Percentiles rank a stretch among this genome's conserved stretches.
Conservation (phyloP, 768 basidiomycete genomes). For the Xerocomus brunneocitrinus region DNA sequence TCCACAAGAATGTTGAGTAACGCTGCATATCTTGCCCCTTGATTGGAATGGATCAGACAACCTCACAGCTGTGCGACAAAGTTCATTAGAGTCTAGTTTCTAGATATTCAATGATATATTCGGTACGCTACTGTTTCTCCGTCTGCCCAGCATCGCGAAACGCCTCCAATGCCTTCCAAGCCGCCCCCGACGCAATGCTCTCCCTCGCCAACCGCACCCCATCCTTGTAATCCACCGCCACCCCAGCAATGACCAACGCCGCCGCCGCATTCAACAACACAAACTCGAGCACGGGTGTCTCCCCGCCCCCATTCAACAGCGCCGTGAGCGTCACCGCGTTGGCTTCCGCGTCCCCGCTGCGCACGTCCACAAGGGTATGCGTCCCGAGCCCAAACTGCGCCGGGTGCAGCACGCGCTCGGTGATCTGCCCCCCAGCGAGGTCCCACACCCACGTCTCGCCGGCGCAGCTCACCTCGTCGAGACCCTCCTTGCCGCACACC, state of each 20-base stretch:
- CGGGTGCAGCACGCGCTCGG: slow-evolving; percentile 58
- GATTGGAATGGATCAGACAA: background rate
- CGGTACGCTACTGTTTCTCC: background rate
- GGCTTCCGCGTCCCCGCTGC: slow-evolving; percentile 67
- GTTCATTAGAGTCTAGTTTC: too few species aligned
- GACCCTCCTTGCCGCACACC: slow-evolving; percentile 85
- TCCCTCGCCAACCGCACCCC: slow-evolving; percentile 66
- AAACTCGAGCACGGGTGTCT: slow-evolving; percentile 71
- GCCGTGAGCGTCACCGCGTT: slow-evolving; percentile 72
- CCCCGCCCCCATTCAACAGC: slow-evolving; percentile 52
- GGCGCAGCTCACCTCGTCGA: slow-evolving; percentile 95
- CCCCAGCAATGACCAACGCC: slow-evolving; percentile 77
- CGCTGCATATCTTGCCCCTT: background rate
- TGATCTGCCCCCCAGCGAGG: slow-evolving; percentile 62
- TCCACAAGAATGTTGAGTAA: background rate
- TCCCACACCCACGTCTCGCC: slow-evolving; percentile 87
- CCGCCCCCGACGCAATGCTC: slow-evolving; percentile 54
- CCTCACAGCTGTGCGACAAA: too few species aligned
- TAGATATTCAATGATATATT: too few species aligned
- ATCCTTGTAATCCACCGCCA: slow-evolving; percentile 63
- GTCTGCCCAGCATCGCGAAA: slow-evolving; percentile 43
- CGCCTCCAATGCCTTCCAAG: slow-evolving; percentile 52
- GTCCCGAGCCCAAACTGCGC: slow-evolving; percentile 70
- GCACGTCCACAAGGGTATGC: slow-evolving; percentile 68
- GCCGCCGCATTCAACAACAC: slow-evolving; percentile 90